phyloP scores from a whole-genome alignment of 257 asterid genomes.

The Coffea eugenioides region DNA sequence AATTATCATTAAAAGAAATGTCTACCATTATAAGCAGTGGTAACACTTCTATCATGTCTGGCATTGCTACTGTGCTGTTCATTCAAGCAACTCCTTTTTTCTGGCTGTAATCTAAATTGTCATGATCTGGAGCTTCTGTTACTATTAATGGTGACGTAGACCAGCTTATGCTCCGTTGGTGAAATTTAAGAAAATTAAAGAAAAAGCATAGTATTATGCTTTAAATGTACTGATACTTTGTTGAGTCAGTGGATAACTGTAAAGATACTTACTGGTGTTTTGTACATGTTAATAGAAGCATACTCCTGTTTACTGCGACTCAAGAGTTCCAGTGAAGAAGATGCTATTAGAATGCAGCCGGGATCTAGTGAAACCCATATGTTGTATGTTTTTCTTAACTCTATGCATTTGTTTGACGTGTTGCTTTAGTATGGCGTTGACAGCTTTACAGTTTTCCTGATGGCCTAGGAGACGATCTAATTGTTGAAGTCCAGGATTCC shows the following conservation, averaged over 20 bases:
- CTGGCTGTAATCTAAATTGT: not conserved
- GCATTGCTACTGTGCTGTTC: not conserved
- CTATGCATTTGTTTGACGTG: slow-evolving; percentile 5
- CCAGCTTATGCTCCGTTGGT: not conserved
- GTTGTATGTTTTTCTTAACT: slow-evolving; percentile 36
- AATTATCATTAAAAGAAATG: not conserved
- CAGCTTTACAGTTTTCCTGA: slow-evolving; percentile 52
- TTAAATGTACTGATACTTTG: not conserved
- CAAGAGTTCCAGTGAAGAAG: slow-evolving; percentile 56
- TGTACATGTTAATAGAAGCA: slow-evolving; percentile 33
- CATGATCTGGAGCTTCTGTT: not conserved
- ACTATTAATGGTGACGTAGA: not conserved
- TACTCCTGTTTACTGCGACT: slow-evolving; percentile 42
- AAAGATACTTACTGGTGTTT: slow-evolving; percentile 1
- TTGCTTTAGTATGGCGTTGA: slow-evolving; percentile 19
- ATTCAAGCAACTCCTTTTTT: not conserved
- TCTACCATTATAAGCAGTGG: not conserved
- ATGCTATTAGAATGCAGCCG: slow-evolving; percentile 46
- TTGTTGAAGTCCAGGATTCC: slow-evolving; percentile 50
- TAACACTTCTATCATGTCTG: not conserved
- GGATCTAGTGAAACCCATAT: slow-evolving; percentile 51
- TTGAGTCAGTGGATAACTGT: not conserved
- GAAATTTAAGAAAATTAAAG: not conserved
- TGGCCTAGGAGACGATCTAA: slow-evolving; percentile 49
- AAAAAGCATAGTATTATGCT: not conserved